phyloP scores from a whole-genome alignment of 208 protist genomes.

The Angomonas desouzai region DNA sequence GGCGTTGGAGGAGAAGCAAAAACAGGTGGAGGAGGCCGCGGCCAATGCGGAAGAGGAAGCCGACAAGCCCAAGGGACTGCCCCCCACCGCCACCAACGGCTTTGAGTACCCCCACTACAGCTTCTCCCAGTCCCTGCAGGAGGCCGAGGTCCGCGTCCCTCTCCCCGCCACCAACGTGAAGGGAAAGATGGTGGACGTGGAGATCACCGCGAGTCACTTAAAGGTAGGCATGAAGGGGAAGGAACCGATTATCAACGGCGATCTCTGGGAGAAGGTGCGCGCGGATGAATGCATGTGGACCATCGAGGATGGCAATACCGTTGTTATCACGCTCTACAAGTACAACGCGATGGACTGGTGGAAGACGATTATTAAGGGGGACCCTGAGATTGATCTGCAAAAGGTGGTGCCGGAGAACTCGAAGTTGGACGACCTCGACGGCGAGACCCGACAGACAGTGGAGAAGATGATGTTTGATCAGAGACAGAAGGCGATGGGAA shows the following conservation, averaged over 20 bases:
- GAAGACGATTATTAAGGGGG: constrained; percentile 81
- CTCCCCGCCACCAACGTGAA: constrained; percentile 56
- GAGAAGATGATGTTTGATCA: constrained; percentile 98
- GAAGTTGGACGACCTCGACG: constrained; percentile 93
- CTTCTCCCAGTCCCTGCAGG: constrained; percentile 86
- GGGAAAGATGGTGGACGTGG: constrained; percentile 77
- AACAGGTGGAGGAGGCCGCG: constrained; percentile 31
- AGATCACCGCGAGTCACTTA: constrained; percentile 61
- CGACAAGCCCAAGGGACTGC: constrained; percentile 77
- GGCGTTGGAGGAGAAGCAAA: constrained; percentile 28
- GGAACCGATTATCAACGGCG: constrained; percentile 77
- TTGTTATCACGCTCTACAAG: constrained; percentile 89
- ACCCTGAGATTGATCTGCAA: constrained; percentile 90
- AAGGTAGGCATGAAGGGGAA: constrained; percentile 82
- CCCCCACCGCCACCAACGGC: constrained; percentile 79
- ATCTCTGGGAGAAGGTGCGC: constrained; percentile 65
- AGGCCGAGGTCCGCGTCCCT: constrained; percentile 86
- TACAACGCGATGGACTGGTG: constrained; percentile 92
- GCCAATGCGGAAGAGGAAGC: constrained; percentile 25
- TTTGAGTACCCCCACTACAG: constrained; percentile 87
- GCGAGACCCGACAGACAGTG: constrained; percentile 92
- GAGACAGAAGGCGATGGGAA: constrained; percentile 91
- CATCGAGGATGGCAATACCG: constrained; percentile 84
- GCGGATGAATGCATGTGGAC: constrained; percentile 91
- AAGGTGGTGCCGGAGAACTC: constrained; percentile 94